Evolutionary conservation across 2,329 filamentous ascomycete genomes (phyloP).

Genomic region (Alternaria ventricosa): DNA sequence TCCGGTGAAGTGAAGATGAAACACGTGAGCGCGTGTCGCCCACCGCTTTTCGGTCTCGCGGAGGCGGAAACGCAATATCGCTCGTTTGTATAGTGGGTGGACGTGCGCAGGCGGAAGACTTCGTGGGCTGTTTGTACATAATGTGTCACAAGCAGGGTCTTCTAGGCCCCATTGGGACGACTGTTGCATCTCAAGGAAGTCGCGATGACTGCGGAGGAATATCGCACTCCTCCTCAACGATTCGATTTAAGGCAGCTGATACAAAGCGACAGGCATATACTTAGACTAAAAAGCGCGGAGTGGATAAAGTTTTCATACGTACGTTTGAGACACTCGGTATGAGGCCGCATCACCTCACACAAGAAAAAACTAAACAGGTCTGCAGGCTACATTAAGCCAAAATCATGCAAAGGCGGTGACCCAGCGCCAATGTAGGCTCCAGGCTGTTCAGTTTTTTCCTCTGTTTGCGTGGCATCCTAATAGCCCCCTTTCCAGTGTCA

Average conservation of each 20-base stretch:
- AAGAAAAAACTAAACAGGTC: too few relatives aligned
- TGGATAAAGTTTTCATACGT: neutral
- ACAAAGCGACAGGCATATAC: neutral
- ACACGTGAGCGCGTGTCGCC: slow-evolving; percentile 6
- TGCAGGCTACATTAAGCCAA: too few relatives aligned
- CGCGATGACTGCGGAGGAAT: neutral
- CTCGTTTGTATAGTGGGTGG: neutral
- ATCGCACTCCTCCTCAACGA: neutral
- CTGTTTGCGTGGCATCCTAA: too few relatives aligned
- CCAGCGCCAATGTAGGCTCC: too few relatives aligned
- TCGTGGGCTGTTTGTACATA: slow-evolving; percentile 2
- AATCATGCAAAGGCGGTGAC: too few relatives aligned
- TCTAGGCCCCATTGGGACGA: neutral
- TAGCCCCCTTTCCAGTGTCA: neutral
- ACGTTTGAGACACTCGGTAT: neutral
- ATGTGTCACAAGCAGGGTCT: slow-evolving; percentile 3
- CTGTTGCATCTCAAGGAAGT: slow-evolving; percentile 2
- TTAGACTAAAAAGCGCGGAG: neutral
- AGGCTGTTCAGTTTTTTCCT: too few relatives aligned
- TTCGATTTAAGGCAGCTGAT: neutral
- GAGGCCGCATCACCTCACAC: neutral
- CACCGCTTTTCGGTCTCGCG: neutral
- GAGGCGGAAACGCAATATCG: neutral
- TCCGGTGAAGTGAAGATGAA: slow-evolving; percentile 11
- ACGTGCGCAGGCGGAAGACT: neutral